Percentiles rank a stretch among this genome's conserved stretches.
Conservation (phyloP, 139 green algal species). For the Eudorina sp. region DNA sequence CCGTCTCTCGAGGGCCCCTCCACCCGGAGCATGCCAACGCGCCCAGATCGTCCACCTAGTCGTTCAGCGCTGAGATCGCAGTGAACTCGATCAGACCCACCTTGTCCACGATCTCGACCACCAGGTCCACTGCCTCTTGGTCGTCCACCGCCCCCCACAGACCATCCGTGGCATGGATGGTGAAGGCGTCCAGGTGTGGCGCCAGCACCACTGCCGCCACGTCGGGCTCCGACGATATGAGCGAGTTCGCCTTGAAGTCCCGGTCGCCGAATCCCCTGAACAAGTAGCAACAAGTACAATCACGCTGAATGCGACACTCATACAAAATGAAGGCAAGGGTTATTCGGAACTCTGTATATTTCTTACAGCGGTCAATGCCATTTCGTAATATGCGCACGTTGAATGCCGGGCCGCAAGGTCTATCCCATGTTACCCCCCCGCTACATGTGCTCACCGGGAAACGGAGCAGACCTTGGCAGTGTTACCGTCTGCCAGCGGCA, state of each 20-base stretch:
- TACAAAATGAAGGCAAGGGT: too few species aligned
- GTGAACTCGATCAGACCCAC: too few species aligned
- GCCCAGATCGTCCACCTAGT: too few species aligned
- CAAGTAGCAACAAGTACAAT: too few species aligned
- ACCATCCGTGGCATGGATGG: conserved; percentile 71
- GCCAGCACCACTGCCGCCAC: conserved; percentile 57
- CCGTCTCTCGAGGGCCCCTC: too few species aligned
- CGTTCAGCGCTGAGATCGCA: too few species aligned
- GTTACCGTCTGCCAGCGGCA: conserved; percentile 37
- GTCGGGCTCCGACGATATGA: conserved; percentile 78
- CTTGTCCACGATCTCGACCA: conserved; percentile 52
- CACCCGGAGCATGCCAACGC: too few species aligned
- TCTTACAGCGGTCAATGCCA: too few species aligned
- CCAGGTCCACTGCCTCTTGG: conserved; percentile 74
- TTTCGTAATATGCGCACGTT: too few species aligned
- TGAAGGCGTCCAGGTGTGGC: conserved; percentile 66
- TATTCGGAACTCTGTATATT: too few species aligned
- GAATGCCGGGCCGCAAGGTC: too few species aligned
- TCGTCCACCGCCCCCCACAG: conserved; percentile 69
- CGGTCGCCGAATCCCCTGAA: conserved; percentile 76
- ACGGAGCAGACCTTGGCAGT: conserved; percentile 57
- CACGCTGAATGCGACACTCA: too few species aligned
- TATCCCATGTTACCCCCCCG: neutral
- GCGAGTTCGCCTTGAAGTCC: conserved; percentile 78
- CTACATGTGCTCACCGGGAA: conserved; percentile 38